phyloP scores from a whole-genome alignment of 2,329 filamentous ascomycete genomes.

The Escovopsis sp. region DNA sequence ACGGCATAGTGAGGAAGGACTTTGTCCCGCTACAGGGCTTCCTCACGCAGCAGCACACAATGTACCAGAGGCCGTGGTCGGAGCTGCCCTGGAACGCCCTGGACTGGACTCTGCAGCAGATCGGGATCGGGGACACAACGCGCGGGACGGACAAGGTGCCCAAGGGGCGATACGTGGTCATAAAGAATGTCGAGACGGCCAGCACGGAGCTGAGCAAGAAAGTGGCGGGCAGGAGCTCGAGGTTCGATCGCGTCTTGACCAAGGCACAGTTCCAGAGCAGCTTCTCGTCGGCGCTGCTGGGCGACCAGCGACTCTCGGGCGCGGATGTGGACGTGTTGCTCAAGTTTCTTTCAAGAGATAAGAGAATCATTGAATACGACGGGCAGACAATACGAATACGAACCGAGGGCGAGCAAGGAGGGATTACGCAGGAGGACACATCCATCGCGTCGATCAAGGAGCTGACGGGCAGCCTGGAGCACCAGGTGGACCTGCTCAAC shows the following conservation, averaged over 20 bases:
- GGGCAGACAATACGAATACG: constrained; percentile 63
- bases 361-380: constrained; percentile 42
- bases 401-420: constrained; percentile 28
- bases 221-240: constrained; percentile 26
- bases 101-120: constrained; percentile 58
- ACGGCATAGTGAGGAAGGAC: constrained; percentile 54
- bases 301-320: constrained; percentile 36
- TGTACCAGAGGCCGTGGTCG: constrained; percentile 59
- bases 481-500: constrained; percentile 53
- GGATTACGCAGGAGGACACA: constrained; percentile 61
- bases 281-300: constrained; percentile 38
- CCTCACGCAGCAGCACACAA: constrained; percentile 46
- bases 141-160: constrained; percentile 40
- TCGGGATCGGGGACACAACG: constrained; percentile 41
- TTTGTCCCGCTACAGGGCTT: constrained; percentile 62
- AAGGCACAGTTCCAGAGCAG: constrained; percentile 46
- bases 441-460: constrained; percentile 75
- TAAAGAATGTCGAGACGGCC: constrained; percentile 46
- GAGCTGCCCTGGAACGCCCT: constrained; percentile 51
- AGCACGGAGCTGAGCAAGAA: constrained; percentile 38
- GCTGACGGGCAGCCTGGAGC: constrained; percentile 58
- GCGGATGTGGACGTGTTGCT: constrained; percentile 57
- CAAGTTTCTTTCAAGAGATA: constrained; percentile 54
- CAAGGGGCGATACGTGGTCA: constrained; percentile 48
- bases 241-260: constrained; percentile 54